These are phyloP conservation scores for Adansonia madagascariensis DNA, from an alignment of 441 rosid genomes.

Conservation along the genomic window DNA sequence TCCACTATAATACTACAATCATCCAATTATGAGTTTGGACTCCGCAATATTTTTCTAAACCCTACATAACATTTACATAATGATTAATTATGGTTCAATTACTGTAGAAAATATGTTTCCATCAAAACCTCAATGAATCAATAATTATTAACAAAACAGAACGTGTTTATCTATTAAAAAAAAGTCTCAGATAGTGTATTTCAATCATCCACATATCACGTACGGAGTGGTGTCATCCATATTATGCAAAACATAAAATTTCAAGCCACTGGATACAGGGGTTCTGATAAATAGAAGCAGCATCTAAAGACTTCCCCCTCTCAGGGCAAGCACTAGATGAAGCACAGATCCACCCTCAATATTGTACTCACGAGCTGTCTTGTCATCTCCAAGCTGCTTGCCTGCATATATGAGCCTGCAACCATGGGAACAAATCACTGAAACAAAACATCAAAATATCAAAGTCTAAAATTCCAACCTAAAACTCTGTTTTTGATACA, in stretches of 20 bases:
- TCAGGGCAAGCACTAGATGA: slow-evolving; percentile 69
- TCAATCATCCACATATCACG: background rate
- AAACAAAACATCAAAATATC: background rate
- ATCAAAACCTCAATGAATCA: background rate
- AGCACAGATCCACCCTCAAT: slow-evolving; percentile 97
- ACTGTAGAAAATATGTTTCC: no score
- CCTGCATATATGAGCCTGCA: slow-evolving; percentile 91
- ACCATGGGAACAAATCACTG: background rate
- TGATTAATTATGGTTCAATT: no score
- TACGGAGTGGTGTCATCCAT: background rate
- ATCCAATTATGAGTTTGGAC: no score
- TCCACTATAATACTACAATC: no score
- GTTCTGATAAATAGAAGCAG: background rate
- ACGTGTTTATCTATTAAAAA: background rate
- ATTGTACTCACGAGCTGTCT: slow-evolving; percentile 87
- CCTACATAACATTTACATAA: no score
- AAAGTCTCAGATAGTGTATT: background rate
- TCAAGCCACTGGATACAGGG: background rate
- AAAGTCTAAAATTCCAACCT: no score
- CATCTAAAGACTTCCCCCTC: slow-evolving; percentile 17
- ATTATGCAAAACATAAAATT: background rate
- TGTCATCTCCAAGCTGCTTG: slow-evolving; percentile 95
- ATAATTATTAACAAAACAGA: background rate
- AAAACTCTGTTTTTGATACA: no score
- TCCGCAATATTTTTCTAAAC: no score